phyloP scores from a whole-genome alignment of 2,329 filamentous ascomycete genomes.

The Fusarium aywerte region DNA sequence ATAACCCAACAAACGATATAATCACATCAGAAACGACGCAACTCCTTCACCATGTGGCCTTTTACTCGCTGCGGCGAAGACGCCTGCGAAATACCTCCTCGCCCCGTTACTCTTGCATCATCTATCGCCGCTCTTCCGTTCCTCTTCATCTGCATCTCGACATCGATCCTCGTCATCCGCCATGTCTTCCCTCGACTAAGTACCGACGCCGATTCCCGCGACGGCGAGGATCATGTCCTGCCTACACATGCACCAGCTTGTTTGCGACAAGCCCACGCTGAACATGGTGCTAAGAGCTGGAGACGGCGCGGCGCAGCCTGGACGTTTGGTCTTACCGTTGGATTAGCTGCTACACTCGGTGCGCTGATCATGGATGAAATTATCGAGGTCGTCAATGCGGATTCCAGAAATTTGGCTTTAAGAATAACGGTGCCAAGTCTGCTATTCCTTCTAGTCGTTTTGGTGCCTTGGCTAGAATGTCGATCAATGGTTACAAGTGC shows the following conservation, averaged over 20 bases:
- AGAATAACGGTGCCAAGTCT: conserved; percentile 76
- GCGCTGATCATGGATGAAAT: conserved; percentile 88
- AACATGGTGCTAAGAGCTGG: conserved; percentile 64
- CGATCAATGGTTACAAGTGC: conserved; percentile 68
- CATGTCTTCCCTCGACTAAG: conserved; percentile 80
- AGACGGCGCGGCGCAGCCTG: conserved; percentile 65
- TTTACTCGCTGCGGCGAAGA: conserved; percentile 65
- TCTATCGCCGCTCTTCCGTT: conserved; percentile 75
- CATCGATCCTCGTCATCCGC: conserved; percentile 70
- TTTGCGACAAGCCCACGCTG: conserved; percentile 68
- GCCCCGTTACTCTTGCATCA: conserved; percentile 56
- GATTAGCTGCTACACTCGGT: conserved; percentile 79
- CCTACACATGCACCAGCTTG: conserved; percentile 70
- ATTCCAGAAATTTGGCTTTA: conserved; percentile 74
- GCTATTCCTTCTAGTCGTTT: conserved; percentile 75
- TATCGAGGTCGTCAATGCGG: conserved; percentile 75
- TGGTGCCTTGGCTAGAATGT: conserved; percentile 83
- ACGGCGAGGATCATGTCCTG: conserved; percentile 70
- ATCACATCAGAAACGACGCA: not conserved
- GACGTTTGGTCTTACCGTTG: conserved; percentile 81
- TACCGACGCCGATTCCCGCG: conserved; percentile 58
- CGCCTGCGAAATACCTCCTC: conserved; percentile 62
- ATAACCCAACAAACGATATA: conserved; percentile 6
- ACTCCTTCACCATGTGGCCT: conserved; percentile 51
- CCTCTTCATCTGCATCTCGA: conserved; percentile 72